Evolutionary conservation across 2,329 filamentous ascomycete genomes (phyloP).

Genomic region (Triangularia verruculosa): DNA sequence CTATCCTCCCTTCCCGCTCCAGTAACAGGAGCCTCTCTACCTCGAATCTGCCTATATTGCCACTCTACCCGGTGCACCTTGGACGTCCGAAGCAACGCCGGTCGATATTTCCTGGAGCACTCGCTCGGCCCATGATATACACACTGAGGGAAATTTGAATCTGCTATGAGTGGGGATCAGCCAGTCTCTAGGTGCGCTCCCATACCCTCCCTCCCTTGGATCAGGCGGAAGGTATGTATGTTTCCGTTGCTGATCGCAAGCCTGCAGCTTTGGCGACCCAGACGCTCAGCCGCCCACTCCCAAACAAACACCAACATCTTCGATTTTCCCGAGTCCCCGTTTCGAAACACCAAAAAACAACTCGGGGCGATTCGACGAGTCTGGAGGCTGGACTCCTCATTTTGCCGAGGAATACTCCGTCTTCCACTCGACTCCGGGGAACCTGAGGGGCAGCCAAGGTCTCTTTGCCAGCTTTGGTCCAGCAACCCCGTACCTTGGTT

Average conservation of each 20-base stretch:
- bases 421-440: slow-evolving; percentile 62
- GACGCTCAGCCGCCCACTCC: slow-evolving; percentile 60
- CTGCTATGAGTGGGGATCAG: slow-evolving; percentile 65
- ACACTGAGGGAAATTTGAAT: slow-evolving; percentile 24
- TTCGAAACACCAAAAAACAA: slow-evolving; percentile 56
- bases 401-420: slow-evolving; percentile 65
- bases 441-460: slow-evolving; percentile 47
- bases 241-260: slow-evolving; percentile 6
- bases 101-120: neutral
- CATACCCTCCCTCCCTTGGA: slow-evolving; percentile 5
- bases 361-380: slow-evolving; percentile 47
- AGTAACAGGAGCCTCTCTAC: neutral
- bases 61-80: slow-evolving; percentile 17
- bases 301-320: slow-evolving; percentile 54
- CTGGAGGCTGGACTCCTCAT: slow-evolving; percentile 56
- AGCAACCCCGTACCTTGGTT: slow-evolving; percentile 37
- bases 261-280: slow-evolving; percentile 59
- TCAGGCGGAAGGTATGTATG: neutral
- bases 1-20: slow-evolving; percentile 2
- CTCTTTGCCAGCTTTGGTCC: slow-evolving; percentile 45
- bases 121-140: neutral
- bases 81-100: slow-evolving; percentile 13
- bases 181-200: slow-evolving; percentile 49
- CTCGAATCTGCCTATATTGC: slow-evolving; percentile 5
- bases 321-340: slow-evolving; percentile 51